Conservation (phyloP, 2,329 filamentous ascomycete species). For the Aureobasidium sp. region DNA sequence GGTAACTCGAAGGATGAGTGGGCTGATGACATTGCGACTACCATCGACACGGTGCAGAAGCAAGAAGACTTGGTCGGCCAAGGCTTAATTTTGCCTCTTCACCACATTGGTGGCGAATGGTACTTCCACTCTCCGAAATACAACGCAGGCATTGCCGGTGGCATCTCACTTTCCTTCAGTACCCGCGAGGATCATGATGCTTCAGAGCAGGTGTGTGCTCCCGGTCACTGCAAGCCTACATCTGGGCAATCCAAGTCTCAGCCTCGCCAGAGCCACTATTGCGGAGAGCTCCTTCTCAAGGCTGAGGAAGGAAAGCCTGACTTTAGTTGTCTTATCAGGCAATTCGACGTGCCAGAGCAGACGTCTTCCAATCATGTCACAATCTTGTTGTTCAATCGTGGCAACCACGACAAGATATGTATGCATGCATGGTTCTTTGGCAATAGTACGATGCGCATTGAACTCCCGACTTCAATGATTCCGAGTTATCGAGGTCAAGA, state of each 20-base stretch:
- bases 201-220: background rate
- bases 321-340: background rate
- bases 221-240: background rate
- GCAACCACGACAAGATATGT: too few species aligned
- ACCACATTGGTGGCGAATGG: background rate
- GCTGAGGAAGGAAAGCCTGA: background rate
- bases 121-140: background rate
- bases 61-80: background rate
- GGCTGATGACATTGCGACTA: background rate
- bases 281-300: background rate
- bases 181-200: background rate
- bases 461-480: background rate
- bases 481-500: background rate
- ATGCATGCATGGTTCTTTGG: background rate
- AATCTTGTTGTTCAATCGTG: background rate
- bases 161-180: background rate
- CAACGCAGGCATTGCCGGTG: accelerated
- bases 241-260: too few species aligned
- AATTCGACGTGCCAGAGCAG: background rate
- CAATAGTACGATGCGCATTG: background rate
- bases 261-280: background rate
- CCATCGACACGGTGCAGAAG: background rate
- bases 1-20: background rate
- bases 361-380: background rate
- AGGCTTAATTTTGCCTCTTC: background rate